Evolutionary conservation across 2,329 filamentous ascomycete species (phyloP).

Genomic region (Arachnopeziza araneosa): DNA sequence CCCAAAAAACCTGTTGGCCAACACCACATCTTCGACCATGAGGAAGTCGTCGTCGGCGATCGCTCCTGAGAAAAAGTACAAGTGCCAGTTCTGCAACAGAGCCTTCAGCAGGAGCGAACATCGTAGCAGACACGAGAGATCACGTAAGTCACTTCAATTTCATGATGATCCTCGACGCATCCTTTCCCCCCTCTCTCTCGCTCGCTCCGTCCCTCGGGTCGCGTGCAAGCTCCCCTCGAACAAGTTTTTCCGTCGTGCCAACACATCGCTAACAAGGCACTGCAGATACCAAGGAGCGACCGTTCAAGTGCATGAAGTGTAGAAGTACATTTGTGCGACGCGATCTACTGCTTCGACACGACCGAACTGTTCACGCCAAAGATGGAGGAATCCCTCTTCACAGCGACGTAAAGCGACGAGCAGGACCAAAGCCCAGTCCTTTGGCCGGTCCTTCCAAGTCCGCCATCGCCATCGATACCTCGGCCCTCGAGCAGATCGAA

Average conservation of each 20-base stretch:
- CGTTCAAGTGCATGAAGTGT: conserved; percentile 98
- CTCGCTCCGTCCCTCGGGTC: conserved; percentile 23
- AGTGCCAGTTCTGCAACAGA: conserved; percentile 97
- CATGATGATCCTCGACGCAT: background rate
- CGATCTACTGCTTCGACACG: conserved; percentile 92
- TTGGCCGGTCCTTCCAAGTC: conserved; percentile 66
- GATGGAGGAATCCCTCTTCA: conserved; percentile 91
- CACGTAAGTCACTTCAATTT: conserved; percentile 65
- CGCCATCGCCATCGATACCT: conserved; percentile 74
- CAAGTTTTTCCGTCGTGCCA: conserved; percentile 2
- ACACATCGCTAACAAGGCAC: background rate
- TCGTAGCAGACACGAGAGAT: conserved; percentile 92
- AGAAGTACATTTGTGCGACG: conserved; percentile 96
- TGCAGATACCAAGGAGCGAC: conserved; percentile 93
- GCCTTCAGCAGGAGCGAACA: conserved; percentile 98
- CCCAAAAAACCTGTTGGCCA: conserved; percentile 45
- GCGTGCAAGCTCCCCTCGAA: conserved; percentile 10
- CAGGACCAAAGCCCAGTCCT: conserved; percentile 61
- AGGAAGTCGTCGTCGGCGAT: conserved; percentile 61
- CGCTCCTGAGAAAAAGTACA: conserved; percentile 96
- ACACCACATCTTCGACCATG: conserved; percentile 61
- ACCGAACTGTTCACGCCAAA: conserved; percentile 97
- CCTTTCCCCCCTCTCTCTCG: conserved; percentile 13
- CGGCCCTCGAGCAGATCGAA: conserved; percentile 87
- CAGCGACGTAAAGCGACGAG: conserved; percentile 86